Percentiles rank a stretch among this genome's conserved stretches.
phyloP scores from a whole-genome alignment of 129 eudicot genomes.

The Centaurea solstitialis region DNA sequence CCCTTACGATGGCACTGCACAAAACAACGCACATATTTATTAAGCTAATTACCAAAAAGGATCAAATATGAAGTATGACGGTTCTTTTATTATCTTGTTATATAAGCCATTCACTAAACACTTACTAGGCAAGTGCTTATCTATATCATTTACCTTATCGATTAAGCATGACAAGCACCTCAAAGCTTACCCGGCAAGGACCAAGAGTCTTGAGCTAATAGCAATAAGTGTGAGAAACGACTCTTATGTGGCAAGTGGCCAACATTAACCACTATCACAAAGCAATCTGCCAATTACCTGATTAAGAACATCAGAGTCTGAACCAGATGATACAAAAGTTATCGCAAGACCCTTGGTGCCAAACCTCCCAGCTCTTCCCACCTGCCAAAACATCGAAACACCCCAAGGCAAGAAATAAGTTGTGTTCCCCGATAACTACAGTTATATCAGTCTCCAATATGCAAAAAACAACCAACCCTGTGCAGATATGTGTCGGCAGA shows the following conservation, averaged over 20 bases:
- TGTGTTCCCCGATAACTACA: neutral
- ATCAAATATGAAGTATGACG: neutral
- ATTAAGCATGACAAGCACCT: too few species aligned
- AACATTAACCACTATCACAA: neutral
- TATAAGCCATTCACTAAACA: too few species aligned
- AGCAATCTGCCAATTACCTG: slow-evolving; percentile 44
- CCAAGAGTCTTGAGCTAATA: too few species aligned
- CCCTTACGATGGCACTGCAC: slow-evolving; percentile 46
- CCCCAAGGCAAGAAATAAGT: neutral
- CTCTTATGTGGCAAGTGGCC: too few species aligned
- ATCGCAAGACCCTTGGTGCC: slow-evolving; percentile 99
- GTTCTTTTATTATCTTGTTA: too few species aligned
- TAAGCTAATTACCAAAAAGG: neutral
- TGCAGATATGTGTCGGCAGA: slow-evolving; percentile 95
- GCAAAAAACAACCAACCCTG: slow-evolving; percentile 43
- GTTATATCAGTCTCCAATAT: neutral
- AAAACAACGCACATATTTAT: neutral
- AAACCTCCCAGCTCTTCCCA: slow-evolving; percentile 93
- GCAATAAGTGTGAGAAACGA: too few species aligned
- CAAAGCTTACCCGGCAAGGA: too few species aligned
- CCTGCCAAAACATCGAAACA: slow-evolving; percentile 36
- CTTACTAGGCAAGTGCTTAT: too few species aligned
- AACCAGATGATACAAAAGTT: slow-evolving; percentile 80
- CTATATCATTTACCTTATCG: too few species aligned
- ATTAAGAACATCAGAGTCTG: slow-evolving; percentile 89